Conservation (phyloP, 768 basidiomycete genomes). For the Serendipita sp. region DNA sequence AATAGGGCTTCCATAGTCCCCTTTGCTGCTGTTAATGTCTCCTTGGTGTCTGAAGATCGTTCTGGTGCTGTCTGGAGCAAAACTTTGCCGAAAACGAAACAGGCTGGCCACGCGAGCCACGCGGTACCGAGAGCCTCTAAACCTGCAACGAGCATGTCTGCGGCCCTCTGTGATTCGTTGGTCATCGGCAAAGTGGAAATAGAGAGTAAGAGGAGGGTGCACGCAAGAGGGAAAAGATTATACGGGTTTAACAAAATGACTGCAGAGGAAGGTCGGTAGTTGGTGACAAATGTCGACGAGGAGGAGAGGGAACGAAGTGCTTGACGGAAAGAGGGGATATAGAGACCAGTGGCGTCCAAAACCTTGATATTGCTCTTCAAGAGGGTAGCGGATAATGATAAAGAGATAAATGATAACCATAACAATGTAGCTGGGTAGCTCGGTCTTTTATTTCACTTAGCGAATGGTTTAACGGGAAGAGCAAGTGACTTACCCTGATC, state of each 20-base stretch:
- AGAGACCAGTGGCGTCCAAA: conserved; percentile 17
- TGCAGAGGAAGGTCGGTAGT: conserved; percentile 1
- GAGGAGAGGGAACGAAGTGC: background rate
- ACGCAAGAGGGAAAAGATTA: conserved; percentile 9
- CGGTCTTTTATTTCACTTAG: conserved; percentile 2
- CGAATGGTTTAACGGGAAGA: background rate
- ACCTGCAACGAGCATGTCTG: conserved; percentile 77
- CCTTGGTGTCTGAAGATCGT: conserved; percentile 23
- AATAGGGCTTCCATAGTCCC: conserved; percentile 71
- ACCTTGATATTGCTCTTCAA: conserved; percentile 23
- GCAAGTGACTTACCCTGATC: conserved; percentile 15
- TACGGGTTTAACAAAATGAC: conserved; percentile 12
- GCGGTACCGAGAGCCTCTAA: conserved; percentile 65
- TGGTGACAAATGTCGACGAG: conserved; percentile 6
- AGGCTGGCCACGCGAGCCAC: conserved; percentile 71
- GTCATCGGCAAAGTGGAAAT: background rate
- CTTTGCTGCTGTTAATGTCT: conserved; percentile 19
- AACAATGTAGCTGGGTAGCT: conserved; percentile 11
- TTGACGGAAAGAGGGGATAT: background rate
- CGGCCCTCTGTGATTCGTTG: conserved; percentile 31
- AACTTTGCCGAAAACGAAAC: conserved; percentile 61
- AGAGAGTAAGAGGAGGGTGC: conserved; percentile 5
- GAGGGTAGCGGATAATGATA: conserved; percentile 17
- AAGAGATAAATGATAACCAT: conserved; percentile 12
- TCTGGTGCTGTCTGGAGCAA: conserved; percentile 80